These are phyloP conservation scores for Mycena chlorophos DNA, from an alignment of 768 basidiomycete genomes.

Conservation along the genomic window DNA sequence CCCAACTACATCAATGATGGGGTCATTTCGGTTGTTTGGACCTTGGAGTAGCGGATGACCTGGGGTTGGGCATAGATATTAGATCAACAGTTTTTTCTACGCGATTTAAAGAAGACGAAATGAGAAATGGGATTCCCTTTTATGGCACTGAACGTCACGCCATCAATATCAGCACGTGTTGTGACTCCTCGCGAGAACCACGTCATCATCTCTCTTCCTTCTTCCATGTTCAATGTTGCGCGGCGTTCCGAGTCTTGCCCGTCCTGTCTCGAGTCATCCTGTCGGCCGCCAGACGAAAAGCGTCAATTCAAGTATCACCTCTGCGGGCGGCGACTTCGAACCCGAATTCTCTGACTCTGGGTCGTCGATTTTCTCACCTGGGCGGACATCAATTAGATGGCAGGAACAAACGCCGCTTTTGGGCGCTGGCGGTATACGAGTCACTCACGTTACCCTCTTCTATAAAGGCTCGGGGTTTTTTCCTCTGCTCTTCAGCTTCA, in stretches of 20 bases:
- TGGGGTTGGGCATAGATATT: neutral
- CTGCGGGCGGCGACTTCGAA: neutral
- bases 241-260: too few relatives aligned
- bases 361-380: neutral
- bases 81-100: neutral
- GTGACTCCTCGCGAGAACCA: too few relatives aligned
- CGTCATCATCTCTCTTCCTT: too few relatives aligned
- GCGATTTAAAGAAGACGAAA: neutral
- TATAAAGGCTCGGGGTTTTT: neutral
- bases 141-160: too few relatives aligned
- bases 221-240: too few relatives aligned
- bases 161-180: too few relatives aligned
- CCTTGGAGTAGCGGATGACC: neutral
- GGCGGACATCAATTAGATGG: neutral
- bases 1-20: conserved; percentile 14
- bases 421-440: neutral
- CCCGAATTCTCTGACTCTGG: neutral
- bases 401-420: neutral
- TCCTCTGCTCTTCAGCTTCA: neutral
- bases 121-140: too few relatives aligned
- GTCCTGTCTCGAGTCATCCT: too few relatives aligned
- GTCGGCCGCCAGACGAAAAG: neutral
- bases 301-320: neutral
- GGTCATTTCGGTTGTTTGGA: conserved; percentile 14
- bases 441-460: neutral